A percentile compares a stretch with the other conserved stretches of the same genome.
These are phyloP conservation scores for Colletotrichum melonis DNA, from an alignment of 2,329 filamentous ascomycete genomes.

Conservation along the genomic window DNA sequence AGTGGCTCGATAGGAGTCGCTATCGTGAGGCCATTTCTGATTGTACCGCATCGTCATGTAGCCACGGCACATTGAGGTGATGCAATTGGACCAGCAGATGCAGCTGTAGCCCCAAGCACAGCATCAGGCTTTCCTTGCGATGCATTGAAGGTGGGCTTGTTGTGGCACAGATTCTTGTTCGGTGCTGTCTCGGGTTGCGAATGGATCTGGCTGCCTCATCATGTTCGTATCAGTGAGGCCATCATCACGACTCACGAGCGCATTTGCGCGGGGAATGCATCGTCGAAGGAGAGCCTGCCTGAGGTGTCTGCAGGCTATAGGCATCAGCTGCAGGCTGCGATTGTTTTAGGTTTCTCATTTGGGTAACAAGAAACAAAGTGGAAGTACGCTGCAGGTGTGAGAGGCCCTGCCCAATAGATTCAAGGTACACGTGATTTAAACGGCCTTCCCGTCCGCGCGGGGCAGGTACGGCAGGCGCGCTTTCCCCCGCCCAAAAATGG, in stretches of 20 bases:
- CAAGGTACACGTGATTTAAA: not conserved
- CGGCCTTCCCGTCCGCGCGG: not conserved
- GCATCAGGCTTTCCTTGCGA: not conserved
- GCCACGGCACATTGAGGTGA: not conserved
- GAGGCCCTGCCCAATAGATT: too few species aligned
- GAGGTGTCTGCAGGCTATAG: not conserved
- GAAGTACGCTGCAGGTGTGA: slow-evolving; percentile 5
- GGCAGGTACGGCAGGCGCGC: not conserved
- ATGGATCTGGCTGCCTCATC: not conserved
- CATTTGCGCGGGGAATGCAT: not conserved
- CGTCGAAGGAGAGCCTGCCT: not conserved
- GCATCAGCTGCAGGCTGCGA: not conserved
- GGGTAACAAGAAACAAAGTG: not conserved
- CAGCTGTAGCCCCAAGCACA: not conserved
- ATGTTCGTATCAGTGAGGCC: not conserved
- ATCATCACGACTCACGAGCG: not conserved
- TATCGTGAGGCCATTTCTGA: not conserved
- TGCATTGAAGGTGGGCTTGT: too few species aligned
- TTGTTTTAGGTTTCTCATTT: not conserved
- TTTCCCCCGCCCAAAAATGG: not conserved
- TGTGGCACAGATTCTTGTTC: not conserved
- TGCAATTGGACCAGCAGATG: not conserved
- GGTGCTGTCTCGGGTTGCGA: not conserved
- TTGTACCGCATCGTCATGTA: not conserved
- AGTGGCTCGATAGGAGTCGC: not conserved